Evolutionary conservation across 2,329 filamentous ascomycete species (phyloP), one percentile per base, ranked within the genome.

Genomic region (Colletotrichum somersetense): DNA sequence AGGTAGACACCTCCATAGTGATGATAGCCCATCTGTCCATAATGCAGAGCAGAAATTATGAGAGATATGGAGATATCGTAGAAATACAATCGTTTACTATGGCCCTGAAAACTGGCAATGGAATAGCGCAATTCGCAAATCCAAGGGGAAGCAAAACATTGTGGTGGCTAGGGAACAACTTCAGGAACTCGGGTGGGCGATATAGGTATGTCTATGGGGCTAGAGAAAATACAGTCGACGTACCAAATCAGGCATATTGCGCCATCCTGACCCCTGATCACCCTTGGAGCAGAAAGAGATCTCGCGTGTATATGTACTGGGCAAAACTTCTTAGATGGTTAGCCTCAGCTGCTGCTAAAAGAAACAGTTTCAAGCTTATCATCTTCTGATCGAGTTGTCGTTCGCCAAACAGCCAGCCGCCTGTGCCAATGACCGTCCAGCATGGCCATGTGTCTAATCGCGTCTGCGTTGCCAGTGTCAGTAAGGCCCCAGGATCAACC

Each of bases 281-380:
- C 26, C 26, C n/a, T 23, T n/a, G 7, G 40, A 56, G 40, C n/a
- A 48, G 53, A 42, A 12, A 62, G 23, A 33, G 35, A 33, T 11
- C 38, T 72, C 58, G 66, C 59, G 30, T 16, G 57, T 53, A 42
- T 40, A 35, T 44, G 40, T 50, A 48, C 55, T 55, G 42, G 67
- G 23, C 59, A 57, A 40, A 71, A 35, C 75, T 76, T 76, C 79
- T 75, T 77, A 70, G 64, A 75, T 69, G 66, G 79, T 81, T 80
- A 80, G 79, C 77, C 66, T 78, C 68, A 75, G 77, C 48, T 74
- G 67, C 75, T 76, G 73, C 72, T 61, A 56, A 44, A 44, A 76
- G 46, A 59, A 48, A 66, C 56, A 14, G 35, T 76, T 75, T 77
- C 79, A 75, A 77, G 74, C 75, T 79, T 76, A 79, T 80, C 79